Evolutionary conservation across 208 protist species (phyloP), one percentile per base, ranked within the genome.

Genomic region (Trypanosoma avium): DNA sequence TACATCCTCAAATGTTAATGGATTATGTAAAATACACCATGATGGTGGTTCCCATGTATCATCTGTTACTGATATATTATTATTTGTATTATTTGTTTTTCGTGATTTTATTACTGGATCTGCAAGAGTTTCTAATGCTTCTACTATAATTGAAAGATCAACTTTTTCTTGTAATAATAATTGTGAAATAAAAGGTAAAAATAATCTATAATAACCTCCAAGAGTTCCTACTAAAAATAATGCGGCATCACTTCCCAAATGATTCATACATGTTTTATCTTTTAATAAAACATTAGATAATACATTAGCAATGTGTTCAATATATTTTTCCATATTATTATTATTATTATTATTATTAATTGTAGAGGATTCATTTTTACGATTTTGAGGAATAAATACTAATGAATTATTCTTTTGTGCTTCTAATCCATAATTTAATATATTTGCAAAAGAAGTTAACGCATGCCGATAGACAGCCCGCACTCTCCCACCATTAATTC

Each of bases 161-260:
- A 52, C 38, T 3, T 33, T 15, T 10, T 38, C 15, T 33, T 65
- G 36, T 36, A 56, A n/a, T 17, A 57, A 29, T 32, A 61, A 47
- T 26, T 45, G 57, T 47, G 59, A 22, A 6, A 93, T 22, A 48
- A 77, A 79, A 13, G 89, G 89, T 10, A 81, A 70, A 56, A 92
- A 91, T 33, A 95, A 61, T 49, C 83, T 80, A 42, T 84, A 60
- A 64, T 88, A 95, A 32, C 89, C 89, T 43, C 89, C 89, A 10
- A 79, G 27, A 12, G 89, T 95, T 30, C 66, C 64, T 17, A 84
- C 69, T 46, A 87, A 86, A 13, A 86, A 55, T n/a, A 47, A 42
- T n/a, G 77, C 72, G 12, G 88, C 79, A 50, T 95, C 86, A 1
- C 55, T 59, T 40, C 89, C 89, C 19, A 95, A 72, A 40, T 55